These are phyloP conservation scores for Terfezia claveryi DNA, from an alignment of 495 filamentous ascomycete genomes.

Conservation along the genomic window DNA sequence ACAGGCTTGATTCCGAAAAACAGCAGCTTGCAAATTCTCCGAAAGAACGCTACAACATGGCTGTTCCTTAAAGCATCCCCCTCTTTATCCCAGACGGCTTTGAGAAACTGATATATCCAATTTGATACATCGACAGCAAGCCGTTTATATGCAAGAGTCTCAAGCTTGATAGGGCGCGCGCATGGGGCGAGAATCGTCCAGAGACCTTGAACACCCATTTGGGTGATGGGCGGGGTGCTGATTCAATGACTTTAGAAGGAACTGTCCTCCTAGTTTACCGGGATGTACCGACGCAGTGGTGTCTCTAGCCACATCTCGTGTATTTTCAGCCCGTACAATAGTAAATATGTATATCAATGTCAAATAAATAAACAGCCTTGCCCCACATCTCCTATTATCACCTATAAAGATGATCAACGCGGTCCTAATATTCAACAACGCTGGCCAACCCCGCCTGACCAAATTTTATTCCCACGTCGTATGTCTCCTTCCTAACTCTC, in stretches of 20 bases:
- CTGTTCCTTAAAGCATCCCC: conserved; percentile 89
- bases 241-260: no score
- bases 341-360: no score
- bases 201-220: conserved; percentile 92
- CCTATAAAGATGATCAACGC: conserved; percentile 73
- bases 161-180: conserved; percentile 75
- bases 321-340: no score
- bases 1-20: conserved; percentile 94
- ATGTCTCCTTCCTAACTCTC: conserved; percentile 12
- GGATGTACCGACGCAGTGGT: no score
- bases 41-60: conserved; percentile 92
- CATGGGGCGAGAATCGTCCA: conserved; percentile 89
- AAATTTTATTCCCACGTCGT: conserved; percentile 99
- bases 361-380: no score
- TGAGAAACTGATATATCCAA: conserved; percentile 99
- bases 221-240: neutral
- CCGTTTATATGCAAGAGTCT: conserved; percentile 83
- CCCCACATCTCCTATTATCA: no score
- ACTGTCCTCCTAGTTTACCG: no score
- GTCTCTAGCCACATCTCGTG: no score
- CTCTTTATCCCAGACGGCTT: conserved; percentile 94
- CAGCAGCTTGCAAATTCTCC: conserved; percentile 86
- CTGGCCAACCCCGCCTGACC: conserved; percentile 82
- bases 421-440: conserved; percentile 95
- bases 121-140: conserved; percentile 95